Evolutionary conservation across 441 rosid genomes (phyloP).

Genomic region (Aquilaria agallochum): DNA sequence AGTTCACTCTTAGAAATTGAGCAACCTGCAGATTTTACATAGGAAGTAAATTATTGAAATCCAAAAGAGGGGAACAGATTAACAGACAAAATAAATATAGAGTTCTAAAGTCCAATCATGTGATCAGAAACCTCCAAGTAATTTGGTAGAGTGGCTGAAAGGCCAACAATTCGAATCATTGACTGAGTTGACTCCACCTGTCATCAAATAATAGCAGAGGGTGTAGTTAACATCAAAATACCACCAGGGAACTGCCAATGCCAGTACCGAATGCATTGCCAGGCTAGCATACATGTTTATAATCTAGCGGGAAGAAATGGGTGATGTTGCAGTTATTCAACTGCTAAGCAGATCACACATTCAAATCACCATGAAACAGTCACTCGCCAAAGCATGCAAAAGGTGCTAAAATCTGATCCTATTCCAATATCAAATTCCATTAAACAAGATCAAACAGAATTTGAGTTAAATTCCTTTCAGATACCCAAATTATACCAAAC

Average conservation of each 20-base stretch:
- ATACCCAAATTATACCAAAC: too few relatives aligned
- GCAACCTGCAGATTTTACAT: conserved; percentile 65
- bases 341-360: background rate
- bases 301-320: too few relatives aligned
- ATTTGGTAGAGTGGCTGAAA: conserved; percentile 97
- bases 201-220: conserved; percentile 4
- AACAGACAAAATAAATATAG: conserved; percentile 3
- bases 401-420: too few relatives aligned
- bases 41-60: conserved; percentile 9
- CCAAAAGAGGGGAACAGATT: conserved; percentile 5
- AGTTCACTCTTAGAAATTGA: conserved; percentile 93
- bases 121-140: conserved; percentile 66
- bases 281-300: too few relatives aligned
- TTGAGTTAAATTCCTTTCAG: too few relatives aligned
- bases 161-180: conserved; percentile 99
- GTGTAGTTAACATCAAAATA: too few relatives aligned
- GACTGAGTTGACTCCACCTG: conserved; percentile 99
- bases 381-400: too few relatives aligned
- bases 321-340: background rate
- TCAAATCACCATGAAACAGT: too few relatives aligned
- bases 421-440: too few relatives aligned
- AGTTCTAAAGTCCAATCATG: conserved; percentile 5
- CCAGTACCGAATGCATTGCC: too few relatives aligned
- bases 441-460: too few relatives aligned
- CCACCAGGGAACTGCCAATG: too few relatives aligned